Evolutionary conservation across 257 asterid species (phyloP), one percentile per base, ranked within the genome.

Genomic region (Penstemon davidsonii): DNA sequence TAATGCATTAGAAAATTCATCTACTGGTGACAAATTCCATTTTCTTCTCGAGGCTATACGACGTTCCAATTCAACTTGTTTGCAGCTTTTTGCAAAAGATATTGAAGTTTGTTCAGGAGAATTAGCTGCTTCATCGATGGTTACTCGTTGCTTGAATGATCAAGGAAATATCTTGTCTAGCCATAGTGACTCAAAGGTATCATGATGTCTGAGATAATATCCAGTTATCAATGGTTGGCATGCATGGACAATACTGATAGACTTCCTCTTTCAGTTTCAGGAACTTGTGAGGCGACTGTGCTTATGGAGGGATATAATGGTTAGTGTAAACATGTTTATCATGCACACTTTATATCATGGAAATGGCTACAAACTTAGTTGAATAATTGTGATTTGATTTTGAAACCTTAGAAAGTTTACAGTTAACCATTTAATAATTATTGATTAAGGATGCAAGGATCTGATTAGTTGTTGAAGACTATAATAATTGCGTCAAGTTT

Each of bases 231-330:
- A 33, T 75, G 33, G 52, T 63, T 53, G 25, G 62, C 60, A 62
- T 47, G 9, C n/a, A 59, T 62, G 72, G 75, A 62, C 39, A 62
- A 58, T 67, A 60, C 68, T 74, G 72, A 85, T 75, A 55, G 56
- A 37, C 67, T 59, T 60, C 72, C 15, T 33, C 38, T 5, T 81
- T 82, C 83, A 90, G 97, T 90, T 88, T 80, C 97, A 90, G 90
- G 95, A 83, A 56, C 80, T 74, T 61, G 95, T 90, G 77, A 82
- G 95, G 63, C 80, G 76, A 64, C 74, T 93, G 68, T 93, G 99
- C 78, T 72, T 89, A 68, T 93, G 99, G 99, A 88, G 99, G 83
- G 99, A 93, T 76, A 60, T 90, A 78, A 88, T 90, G 99, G 99
- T 93, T 67, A 86, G 95, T 81, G 56, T 54, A 41, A 58, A 67